These are phyloP conservation scores for Cercospora citrullina DNA, from an alignment of 2,329 filamentous ascomycete genomes.

Conservation along the genomic window DNA sequence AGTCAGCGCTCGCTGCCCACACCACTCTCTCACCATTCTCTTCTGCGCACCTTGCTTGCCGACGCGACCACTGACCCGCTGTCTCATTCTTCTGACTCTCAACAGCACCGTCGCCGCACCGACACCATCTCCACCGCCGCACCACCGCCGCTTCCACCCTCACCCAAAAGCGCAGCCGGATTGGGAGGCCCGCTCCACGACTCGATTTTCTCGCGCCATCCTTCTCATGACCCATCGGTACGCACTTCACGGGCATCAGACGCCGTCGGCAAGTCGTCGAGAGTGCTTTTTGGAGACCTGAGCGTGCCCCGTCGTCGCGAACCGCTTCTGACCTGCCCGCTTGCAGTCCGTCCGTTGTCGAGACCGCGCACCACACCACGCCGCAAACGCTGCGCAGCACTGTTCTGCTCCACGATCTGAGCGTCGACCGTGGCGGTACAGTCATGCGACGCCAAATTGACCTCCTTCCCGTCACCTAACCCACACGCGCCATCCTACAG, in stretches of 20 bases:
- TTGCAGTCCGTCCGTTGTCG: constrained; percentile 21
- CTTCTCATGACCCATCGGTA: constrained; percentile 24
- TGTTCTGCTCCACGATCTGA: constrained; percentile 16
- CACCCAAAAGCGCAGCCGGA: constrained; percentile 13
- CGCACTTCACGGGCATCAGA: constrained; percentile 9
- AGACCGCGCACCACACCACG: constrained; percentile 21
- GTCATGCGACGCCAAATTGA: constrained; percentile 41
- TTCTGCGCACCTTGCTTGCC: constrained; percentile 1
- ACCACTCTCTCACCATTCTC: constrained; percentile 5
- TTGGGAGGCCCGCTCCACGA: constrained; percentile 14
- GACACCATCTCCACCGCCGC: not conserved
- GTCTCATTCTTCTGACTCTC: constrained; percentile 1
- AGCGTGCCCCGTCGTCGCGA: not conserved
- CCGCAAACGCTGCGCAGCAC: constrained; percentile 18
- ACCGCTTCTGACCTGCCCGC: constrained; percentile 20
- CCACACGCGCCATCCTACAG: constrained; percentile 31
- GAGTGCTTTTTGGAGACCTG: constrained; percentile 10
- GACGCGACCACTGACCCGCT: not conserved
- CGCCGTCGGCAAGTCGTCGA: constrained; percentile 2
- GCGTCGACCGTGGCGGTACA: constrained; percentile 30
- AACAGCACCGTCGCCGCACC: constrained; percentile 1
- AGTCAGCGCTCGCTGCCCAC: constrained; percentile 1
- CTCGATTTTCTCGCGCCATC: constrained; percentile 14
- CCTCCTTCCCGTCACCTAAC: constrained; percentile 36
- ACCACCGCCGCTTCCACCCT: constrained; percentile 8